Base-by-base conservation (phyloP, 2,329 filamentous ascomycete species). In the Endothia cerciana region DNA sequence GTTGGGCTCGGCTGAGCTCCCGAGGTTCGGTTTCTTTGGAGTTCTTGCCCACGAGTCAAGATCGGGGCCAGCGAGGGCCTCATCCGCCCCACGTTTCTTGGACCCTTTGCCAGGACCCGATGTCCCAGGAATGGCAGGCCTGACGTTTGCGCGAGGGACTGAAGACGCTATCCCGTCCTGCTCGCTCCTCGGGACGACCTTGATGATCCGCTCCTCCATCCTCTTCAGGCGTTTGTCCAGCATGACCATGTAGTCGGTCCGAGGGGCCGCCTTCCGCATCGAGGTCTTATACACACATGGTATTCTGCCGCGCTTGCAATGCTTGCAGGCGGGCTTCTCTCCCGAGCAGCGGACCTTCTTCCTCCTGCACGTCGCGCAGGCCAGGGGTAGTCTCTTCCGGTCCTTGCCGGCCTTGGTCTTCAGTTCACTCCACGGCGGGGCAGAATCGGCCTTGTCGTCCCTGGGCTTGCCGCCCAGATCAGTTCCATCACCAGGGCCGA, bases 241-340 rank as follows among this genome's bases (percentile, higher is more conserved):
- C 93, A 98, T 98, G 51, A 94, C 93, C 95, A 98, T 98, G 78
- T 98, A 98, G 78, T 98, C 95, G 22, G 95, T 98, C 62, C 95
- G 86, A 2, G 95, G 95, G 3, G 94, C 93, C 1, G 94, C 93
- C 77, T 98, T 98, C 67, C 95, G 86, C 4, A 94, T 93, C 0
- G 94, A 98, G 67, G 97, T 93, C 75, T 98, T 98, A 84, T 98
- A 99, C 4, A 98, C 94, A 76, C 95, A 99, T 1, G 94, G 94
- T 71, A 97, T 96, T 53, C 94, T 88, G 61, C 94, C 97, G 65
- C 94, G 88, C 66, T 96, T 83, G 75, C 95, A 98, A 79, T 98
- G 95, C 77, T 97, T 97, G 83, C 95, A 99, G 0, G 94, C 92
- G 2, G 95, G 95, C 78, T 97, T 98, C 81, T 98, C 95, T 66